phyloP scores from a whole-genome alignment of 1,284 basidiomycete genomes.

The Malassezia arunalokei region DNA sequence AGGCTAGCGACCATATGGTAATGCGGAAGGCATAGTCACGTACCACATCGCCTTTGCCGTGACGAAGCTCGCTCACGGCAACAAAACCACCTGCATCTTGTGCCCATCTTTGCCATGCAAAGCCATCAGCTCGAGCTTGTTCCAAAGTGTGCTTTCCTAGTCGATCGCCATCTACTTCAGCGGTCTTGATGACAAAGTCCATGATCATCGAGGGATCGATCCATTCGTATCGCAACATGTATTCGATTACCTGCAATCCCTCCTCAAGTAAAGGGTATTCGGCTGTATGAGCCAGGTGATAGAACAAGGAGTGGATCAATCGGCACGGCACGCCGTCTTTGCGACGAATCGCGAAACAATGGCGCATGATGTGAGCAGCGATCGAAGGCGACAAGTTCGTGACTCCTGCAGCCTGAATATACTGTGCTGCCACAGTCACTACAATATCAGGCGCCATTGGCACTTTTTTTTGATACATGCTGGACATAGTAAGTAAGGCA shows the following conservation, averaged over 20 bases:
- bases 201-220: neutral
- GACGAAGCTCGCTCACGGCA: neutral
- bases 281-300: neutral
- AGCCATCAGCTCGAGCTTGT: constrained; percentile 13
- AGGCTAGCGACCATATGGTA: constrained; percentile 13
- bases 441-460: constrained; percentile 4
- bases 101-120: constrained; percentile 9
- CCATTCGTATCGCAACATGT: neutral
- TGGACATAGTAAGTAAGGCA: constrained; percentile 3
- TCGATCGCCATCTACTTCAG: constrained; percentile 2
- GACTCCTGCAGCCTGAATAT: neutral
- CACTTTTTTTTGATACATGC: neutral
- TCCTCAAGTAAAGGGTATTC: constrained; percentile 7
- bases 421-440: neutral
- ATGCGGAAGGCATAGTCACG: constrained; percentile 7
- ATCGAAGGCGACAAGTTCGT: neutral
- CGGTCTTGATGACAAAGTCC: constrained; percentile 3
- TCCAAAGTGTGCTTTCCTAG: constrained; percentile 11
- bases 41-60: neutral
- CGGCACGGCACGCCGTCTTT: neutral
- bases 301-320: neutral
- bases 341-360: neutral
- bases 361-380: constrained; percentile 5
- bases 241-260: constrained; percentile 13
- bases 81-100: neutral